Base-by-base conservation (phyloP, 2,329 filamentous ascomycete genomes). In the Trichoderma pleuroti region DNA sequence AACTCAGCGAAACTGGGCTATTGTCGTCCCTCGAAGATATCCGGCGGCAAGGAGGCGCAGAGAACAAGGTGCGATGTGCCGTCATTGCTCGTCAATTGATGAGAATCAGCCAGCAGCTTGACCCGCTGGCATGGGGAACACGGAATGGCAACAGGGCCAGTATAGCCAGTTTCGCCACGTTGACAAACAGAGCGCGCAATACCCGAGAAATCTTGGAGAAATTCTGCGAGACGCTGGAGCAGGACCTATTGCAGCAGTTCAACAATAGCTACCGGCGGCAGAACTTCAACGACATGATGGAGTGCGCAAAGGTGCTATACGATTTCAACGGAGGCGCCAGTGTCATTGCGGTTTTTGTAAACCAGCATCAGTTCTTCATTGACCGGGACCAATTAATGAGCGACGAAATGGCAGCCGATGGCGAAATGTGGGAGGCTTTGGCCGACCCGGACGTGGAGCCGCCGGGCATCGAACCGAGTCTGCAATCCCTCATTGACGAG, bases 331-430 rank as follows among this genome's bases (percentile, higher is more conserved):
- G 96, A 66, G 96, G 96, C 65, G 90, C 93, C 70, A 98, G 94
- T 79, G 96, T 98, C 72, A 97, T 98, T 80, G 95, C 93, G 16
- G 86, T 95, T 12, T 99, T 98, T 80, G 95, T 99, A 78, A 99
- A 99, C 78, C 96, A 99, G 80, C 97, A 99, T 82, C 94, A 97
- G 77, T 99, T 99, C 86, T 99, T 99, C 82, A 98, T 99, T 77
- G 96, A 98, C 78, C 88, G 94, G 30, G 96, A 94, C 75, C 95
- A 98, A 80, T 85, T 99, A 70, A 91, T 97, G 63, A 92, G 91
- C 0, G 94, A 97, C 76, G 94, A 97, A 79, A 89, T 97, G 18
- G 87, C 87, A 3, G 87, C 88, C 14, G 93, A 96, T 75, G 87
- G 86, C 71, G 88, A 93, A 72, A 91, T 90, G 2, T 98, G 95